Base-by-base conservation (phyloP, 371 early-diverging fungal species). In the Mortierella sp. region DNA sequence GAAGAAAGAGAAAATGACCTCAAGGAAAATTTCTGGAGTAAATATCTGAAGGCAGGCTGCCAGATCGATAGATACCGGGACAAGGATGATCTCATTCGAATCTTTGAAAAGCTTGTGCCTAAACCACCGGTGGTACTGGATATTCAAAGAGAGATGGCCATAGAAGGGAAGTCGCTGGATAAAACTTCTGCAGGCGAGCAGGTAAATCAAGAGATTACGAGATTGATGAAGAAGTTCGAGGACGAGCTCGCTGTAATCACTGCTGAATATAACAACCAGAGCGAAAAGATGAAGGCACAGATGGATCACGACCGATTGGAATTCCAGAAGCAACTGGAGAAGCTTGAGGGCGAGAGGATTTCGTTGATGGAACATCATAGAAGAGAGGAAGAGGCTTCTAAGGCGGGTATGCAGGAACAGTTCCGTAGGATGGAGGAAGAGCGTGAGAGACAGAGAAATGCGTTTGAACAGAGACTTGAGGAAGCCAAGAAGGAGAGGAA, bases 271-370 rank as follows among this genome's bases (percentile, higher is more conserved):
- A 43, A 40, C 9, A 3, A 42, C 23, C 23, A 61, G 61, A 47
- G 19, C 12, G 42, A 29, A 26, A 1, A 28, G 7, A 61, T 61
- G 45, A 49, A 49, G 13, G 63, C 34, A 35, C 0, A 34, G 23
- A 37, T 37, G 34, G 64, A 64, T 59, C n/a, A 37, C 40, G 40
- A 37, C 32, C 37, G 45, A 47, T 37, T 29, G 61, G 28, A 57
- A 35, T 26, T 17, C 12, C 40, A 43, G 57, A 5, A 23, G 1
- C 7, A 55, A 19, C 31, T 55, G 32, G 51, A 34, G 12, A 43
- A 55, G 40, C 37, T 28, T 56, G 67, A 60, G 26, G 42, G 32
- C 23, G 28, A 45, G n/a, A 31, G 29, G 37, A 1, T 29, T 8
- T 28, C n/a, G 8, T 51, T 55, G 55, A 32, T 32, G 32, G 31